Base-by-base conservation (phyloP, 805 yeast species). In the Suhomyces sp. region DNA sequence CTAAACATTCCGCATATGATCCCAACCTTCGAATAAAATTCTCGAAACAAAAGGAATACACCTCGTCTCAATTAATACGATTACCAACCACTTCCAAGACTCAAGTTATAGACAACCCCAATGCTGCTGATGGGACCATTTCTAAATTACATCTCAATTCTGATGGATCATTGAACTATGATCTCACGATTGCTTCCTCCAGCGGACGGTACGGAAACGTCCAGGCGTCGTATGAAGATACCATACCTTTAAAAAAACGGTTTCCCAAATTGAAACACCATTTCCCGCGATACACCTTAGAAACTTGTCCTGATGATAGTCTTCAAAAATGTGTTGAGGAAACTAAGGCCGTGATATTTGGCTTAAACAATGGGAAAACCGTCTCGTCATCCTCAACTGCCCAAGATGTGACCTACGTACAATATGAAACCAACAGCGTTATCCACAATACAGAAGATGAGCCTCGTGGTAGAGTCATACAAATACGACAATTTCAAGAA, bases 401-500 rank as follows among this genome's bases (percentile, higher is more conserved):
- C 65, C 39, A 39, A 5, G 43, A 59, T 7, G 50, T 48, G 1
- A 32, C 48, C 1, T 45, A 44, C 28, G 40, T 57, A 4, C 46
- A 50, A 8, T 54, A 56, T 33, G 42, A 44, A 1, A 34, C 60
- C 2, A 44, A 41, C 5, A 41, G 50, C 26, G 29, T 55, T 2
- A 28, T 42, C 4, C 17, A 37, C 6, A 43, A 36, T 4, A 33
- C 38, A 9, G 44, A 44, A 4, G 50, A 47, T 16, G 19, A 28
- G 16, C 35, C 38, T 12, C 31, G 54, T 26, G 60, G 53, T 20
- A 46, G 86, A 38, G 62, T 72, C 4, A 72, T 88, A 18, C 79
- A 79, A 48, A 77, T 90, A 27, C 78, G 79, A 10, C 86, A 81
- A 36, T 74, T 68, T 28, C 73, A 79, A 41, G 71, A 74, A 30